Evolutionary conservation across 2,329 filamentous ascomycete species (phyloP).

Genomic region (Aspergillus pseudotamarii): DNA sequence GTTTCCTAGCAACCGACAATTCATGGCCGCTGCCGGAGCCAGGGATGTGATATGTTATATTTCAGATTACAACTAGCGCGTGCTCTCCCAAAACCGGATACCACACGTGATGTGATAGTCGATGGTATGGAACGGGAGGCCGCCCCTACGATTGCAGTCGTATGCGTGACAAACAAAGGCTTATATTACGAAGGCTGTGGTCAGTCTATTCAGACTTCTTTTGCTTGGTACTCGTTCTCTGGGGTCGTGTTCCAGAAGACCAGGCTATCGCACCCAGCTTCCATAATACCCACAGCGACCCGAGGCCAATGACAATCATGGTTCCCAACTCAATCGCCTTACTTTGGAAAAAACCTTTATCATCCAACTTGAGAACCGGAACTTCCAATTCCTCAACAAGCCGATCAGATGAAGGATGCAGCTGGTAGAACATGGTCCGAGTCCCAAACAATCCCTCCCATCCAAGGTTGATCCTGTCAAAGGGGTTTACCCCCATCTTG

Average conservation of each 20-base stretch:
- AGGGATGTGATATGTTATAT: conserved; percentile 23
- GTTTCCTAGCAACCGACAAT: conserved; percentile 10
- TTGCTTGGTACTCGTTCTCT: conserved; percentile 13
- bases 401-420: conserved; percentile 54
- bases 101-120: neutral
- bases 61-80: neutral
- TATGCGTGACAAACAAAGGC: conserved; percentile 4
- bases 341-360: conserved; percentile 42
- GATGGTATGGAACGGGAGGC: neutral
- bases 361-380: conserved; percentile 65
- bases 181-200: conserved; percentile 5
- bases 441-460: conserved; percentile 80
- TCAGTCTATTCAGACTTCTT: conserved; percentile 32
- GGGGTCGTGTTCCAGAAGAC: conserved; percentile 23
- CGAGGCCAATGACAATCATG: conserved; percentile 59
- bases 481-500: conserved; percentile 76
- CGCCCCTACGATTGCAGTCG: neutral
- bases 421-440: conserved; percentile 81
- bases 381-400: conserved; percentile 62
- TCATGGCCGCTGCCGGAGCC: conserved; percentile 31
- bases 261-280: conserved; percentile 50
- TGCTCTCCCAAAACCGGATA: neutral
- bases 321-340: conserved; percentile 58
- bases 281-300: conserved; percentile 71
- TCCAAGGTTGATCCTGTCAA: conserved; percentile 81